Percentiles rank a stretch among this genome's conserved stretches.
Conservation (phyloP, 192 early-diverging fungal species). For the Backusella psychrophila region DNA sequence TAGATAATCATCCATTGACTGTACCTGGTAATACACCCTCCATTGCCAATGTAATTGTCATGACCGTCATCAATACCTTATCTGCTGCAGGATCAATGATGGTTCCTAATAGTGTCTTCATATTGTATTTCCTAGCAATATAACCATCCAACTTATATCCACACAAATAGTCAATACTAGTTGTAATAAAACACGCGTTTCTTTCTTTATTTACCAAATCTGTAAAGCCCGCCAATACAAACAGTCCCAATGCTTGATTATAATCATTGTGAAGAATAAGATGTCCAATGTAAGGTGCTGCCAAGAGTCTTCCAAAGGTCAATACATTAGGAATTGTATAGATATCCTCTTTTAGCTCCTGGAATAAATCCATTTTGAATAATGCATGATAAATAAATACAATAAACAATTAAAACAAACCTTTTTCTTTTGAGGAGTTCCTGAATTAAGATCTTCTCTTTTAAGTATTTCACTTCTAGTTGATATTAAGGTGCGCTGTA, state of each 20-base stretch:
- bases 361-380: too few species aligned
- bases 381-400: background rate
- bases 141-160: slow-evolving; percentile 72
- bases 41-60: slow-evolving; percentile 78
- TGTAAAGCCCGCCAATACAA: slow-evolving; percentile 80
- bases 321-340: slow-evolving; percentile 90
- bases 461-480: background rate
- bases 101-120: slow-evolving; percentile 84
- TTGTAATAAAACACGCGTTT: background rate
- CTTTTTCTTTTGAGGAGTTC: background rate
- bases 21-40: slow-evolving; percentile 76
- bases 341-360: slow-evolving; percentile 65
- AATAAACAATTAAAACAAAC: background rate
- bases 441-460: background rate
- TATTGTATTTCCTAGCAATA: slow-evolving; percentile 86
- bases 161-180: background rate
- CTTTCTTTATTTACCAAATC: slow-evolving; percentile 59
- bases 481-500: background rate
- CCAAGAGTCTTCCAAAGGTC: slow-evolving; percentile 74
- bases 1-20: background rate
- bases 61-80: slow-evolving; percentile 92
- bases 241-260: slow-evolving; percentile 66
- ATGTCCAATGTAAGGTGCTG: slow-evolving; percentile 88
- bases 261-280: slow-evolving; percentile 77
- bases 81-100: slow-evolving; percentile 95